phyloP scores from a whole-genome alignment of 768 basidiomycete species.

The Nidularia sp. region DNA sequence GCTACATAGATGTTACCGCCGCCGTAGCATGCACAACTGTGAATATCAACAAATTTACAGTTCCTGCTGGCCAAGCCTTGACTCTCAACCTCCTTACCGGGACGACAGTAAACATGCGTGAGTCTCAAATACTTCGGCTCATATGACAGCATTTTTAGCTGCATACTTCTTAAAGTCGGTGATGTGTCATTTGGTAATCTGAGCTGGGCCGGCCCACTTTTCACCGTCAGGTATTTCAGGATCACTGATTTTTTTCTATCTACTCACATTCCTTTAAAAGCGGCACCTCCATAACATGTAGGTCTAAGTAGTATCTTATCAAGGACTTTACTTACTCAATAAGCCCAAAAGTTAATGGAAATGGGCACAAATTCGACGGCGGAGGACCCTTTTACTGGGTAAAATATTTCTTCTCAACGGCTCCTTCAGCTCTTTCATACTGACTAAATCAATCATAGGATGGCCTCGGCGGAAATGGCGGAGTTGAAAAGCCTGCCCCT shows the following conservation, averaged over 20 bases:
- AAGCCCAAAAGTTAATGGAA: conserved; percentile 28
- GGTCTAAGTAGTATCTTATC: conserved; percentile 6
- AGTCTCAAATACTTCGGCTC: conserved; percentile 12
- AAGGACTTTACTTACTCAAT: too few relatives aligned
- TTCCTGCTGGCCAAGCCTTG: conserved; percentile 50
- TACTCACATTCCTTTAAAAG: conserved; percentile 17
- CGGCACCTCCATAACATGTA: conserved; percentile 46
- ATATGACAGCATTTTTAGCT: background rate
- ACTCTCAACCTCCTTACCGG: conserved; percentile 39
- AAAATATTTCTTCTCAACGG: background rate
- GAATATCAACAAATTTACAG: conserved; percentile 52
- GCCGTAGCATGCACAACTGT: conserved; percentile 57
- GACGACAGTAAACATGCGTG: conserved; percentile 57
- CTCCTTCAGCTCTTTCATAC: too few relatives aligned
- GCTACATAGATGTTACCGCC: conserved; percentile 33
- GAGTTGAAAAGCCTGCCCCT: conserved; percentile 34
- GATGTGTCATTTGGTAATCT: conserved; percentile 51
- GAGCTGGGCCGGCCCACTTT: conserved; percentile 52
- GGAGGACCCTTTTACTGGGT: conserved; percentile 42
- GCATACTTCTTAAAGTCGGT: conserved; percentile 35
- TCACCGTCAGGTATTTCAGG: conserved; percentile 38
- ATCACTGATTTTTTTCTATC: background rate
- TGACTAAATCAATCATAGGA: conserved; percentile 18
- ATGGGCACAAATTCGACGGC: conserved; percentile 36
- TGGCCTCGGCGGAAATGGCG: conserved; percentile 32